Conservation (phyloP, 2,329 filamentous ascomycete genomes). For the Chaetomium olivaceum region DNA sequence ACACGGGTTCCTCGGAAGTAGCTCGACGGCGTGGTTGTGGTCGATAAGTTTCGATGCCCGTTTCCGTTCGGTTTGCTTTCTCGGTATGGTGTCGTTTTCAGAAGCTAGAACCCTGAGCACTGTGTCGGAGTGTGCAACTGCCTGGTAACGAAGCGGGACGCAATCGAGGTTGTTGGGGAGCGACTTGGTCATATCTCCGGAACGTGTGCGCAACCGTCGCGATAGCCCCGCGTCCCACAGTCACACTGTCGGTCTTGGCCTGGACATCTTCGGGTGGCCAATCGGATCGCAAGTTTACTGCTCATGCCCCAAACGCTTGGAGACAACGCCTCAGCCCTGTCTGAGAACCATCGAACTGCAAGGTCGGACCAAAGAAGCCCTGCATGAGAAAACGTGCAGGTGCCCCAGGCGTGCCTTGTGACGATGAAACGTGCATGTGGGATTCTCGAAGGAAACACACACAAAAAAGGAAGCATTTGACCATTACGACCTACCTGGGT, state of each 20-base stretch:
- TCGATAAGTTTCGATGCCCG: neutral
- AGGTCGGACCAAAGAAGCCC: neutral
- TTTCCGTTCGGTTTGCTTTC: neutral
- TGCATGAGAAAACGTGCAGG: neutral
- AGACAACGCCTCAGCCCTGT: slow-evolving; percentile 8
- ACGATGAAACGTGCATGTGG: neutral
- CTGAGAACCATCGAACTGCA: neutral
- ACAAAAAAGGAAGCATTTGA: neutral
- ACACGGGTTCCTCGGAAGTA: slow-evolving; percentile 22
- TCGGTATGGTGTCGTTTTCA: neutral
- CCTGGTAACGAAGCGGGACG: neutral
- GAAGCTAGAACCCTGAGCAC: neutral
- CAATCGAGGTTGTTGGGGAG: neutral
- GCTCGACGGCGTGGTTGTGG: neutral
- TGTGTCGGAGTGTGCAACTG: neutral
- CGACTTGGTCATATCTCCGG: neutral
- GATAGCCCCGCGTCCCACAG: slow-evolving; percentile 25
- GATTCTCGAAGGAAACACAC: neutral
- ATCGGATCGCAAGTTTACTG: slow-evolving; percentile 15
- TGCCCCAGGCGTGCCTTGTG: neutral
- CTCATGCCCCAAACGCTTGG: slow-evolving; percentile 28
- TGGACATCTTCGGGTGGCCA: slow-evolving; percentile 17
- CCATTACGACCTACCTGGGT: too few species aligned
- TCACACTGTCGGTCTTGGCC: slow-evolving; percentile 2
- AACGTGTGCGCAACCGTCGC: slow-evolving; percentile 7